Base-by-base conservation (phyloP, 805 yeast species). In the Teunomyces kruisii region DNA sequence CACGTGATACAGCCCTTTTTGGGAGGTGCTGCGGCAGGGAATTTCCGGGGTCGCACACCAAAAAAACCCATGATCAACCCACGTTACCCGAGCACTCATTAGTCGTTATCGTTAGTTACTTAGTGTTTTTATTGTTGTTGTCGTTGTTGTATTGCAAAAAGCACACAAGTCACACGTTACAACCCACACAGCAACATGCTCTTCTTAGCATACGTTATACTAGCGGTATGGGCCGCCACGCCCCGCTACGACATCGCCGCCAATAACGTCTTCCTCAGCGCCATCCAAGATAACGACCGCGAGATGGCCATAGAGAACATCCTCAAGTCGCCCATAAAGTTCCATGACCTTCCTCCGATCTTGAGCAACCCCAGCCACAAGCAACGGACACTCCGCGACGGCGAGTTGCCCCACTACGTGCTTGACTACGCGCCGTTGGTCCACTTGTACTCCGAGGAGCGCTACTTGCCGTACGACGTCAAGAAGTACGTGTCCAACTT, bases 381-480 rank as follows among this genome's bases (percentile, higher is more conserved):
- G 24, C 56, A 80, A 44, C 58, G 73, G 22, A 70, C 77, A 1
- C 44, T 81, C 10, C 48, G 54, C 13, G 63, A 68, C 35, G 87
- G 88, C 0, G 80, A 78, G 41, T 74, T 86, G 2, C 95, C 94
- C 0, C 59, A 61, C 6, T 86, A 80, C 61, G 84, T 83, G 1
- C 51, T 80, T 2, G 83, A 84, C 36, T 74, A 76, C 58, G 80
- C 86, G 3, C 98, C 99, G 0, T 67, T 83, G 43, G 91, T 92
- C 2, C 88, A 88, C 58, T 70, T 92, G 9, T 91, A 92, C 67
- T 83, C 95, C 1, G 99, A 92, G 59, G 99, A 92, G 56, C 65
- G 72, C 43, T 92, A 91, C 59, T 70, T 86, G 53, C 96, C 99
- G 0, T 88, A 88, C 55, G 95, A 89, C 57, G 75, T 90, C 32